Conservation (phyloP, 495 filamentous ascomycete species). For the Margaritispora aquatica region DNA sequence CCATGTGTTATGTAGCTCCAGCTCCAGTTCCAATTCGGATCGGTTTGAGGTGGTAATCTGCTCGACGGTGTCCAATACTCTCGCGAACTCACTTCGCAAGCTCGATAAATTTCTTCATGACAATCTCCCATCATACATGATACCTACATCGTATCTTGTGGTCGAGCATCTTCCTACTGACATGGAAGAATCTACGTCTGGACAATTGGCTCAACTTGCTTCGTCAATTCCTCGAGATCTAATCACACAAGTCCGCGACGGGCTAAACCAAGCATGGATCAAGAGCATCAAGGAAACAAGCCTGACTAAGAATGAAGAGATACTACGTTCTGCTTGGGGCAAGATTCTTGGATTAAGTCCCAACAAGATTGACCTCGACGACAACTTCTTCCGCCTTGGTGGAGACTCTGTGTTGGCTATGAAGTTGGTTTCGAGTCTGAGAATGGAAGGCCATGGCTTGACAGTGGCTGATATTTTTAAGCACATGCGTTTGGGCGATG, state of each 20-base stretch:
- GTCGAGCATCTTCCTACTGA: neutral
- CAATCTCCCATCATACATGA: constrained; percentile 22
- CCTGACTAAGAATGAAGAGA: neutral
- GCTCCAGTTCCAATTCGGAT: no score
- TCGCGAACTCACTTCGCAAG: neutral
- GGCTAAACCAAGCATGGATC: neutral
- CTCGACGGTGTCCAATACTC: neutral
- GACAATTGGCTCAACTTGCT: neutral
- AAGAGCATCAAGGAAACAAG: neutral
- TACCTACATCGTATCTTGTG: constrained; percentile 10
- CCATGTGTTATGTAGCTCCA: neutral
- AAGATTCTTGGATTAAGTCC: constrained; percentile 16
- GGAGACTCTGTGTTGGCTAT: constrained; percentile 49
- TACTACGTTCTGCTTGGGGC: constrained; percentile 20
- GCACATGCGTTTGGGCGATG: constrained; percentile 31
- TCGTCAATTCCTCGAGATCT: neutral
- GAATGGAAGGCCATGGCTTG: constrained; percentile 29
- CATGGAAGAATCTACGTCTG: neutral
- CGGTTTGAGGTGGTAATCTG: neutral
- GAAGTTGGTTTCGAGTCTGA: constrained; percentile 41
- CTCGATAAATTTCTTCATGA: constrained; percentile 1
- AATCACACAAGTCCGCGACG: neutral
- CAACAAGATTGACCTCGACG: constrained; percentile 19
- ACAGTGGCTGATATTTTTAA: constrained; percentile 41
- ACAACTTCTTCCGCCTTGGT: constrained; percentile 46